These are phyloP conservation scores for Calophaca sinica DNA, from an alignment of 306 rosid genomes.

Conservation along the genomic window DNA sequence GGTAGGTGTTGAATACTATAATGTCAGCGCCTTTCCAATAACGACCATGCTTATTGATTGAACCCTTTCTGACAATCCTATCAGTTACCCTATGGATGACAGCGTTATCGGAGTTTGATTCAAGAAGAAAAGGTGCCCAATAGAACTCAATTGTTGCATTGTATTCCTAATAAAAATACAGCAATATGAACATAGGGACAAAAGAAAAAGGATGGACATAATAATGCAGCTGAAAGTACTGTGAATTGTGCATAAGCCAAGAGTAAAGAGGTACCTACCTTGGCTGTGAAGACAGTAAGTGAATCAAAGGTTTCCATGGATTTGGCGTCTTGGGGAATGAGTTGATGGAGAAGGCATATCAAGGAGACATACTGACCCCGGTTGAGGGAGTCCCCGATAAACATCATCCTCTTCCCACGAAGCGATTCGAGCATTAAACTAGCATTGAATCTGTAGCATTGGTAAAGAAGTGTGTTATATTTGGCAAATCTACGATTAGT, in stretches of 20 bases:
- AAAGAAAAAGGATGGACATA: background rate
- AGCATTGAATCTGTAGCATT: conserved; percentile 73
- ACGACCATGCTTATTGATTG: conserved; percentile 83
- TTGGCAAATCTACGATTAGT: conserved; percentile 27
- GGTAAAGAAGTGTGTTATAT: conserved; percentile 31
- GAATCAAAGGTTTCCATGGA: conserved; percentile 91
- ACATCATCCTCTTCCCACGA: conserved; percentile 94
- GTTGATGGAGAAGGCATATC: conserved; percentile 81
- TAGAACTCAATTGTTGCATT: conserved; percentile 96
- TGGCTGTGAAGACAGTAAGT: conserved; percentile 85
- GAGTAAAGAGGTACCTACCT: conserved; percentile 51
- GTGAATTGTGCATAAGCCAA: background rate
- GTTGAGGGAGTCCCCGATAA: conserved; percentile 87
- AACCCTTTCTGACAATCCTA: conserved; percentile 84
- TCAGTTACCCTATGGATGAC: conserved; percentile 81
- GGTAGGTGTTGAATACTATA: conserved; percentile 82
- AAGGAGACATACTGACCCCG: conserved; percentile 90
- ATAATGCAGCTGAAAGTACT: background rate
- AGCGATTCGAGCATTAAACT: conserved; percentile 83
- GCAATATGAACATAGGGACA: background rate
- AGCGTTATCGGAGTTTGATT: conserved; percentile 91
- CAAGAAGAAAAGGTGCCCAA: conserved; percentile 98
- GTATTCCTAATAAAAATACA: conserved; percentile 61
- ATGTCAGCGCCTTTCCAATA: conserved; percentile 86
- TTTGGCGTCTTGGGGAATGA: conserved; percentile 71